Conservation (phyloP, 2,329 filamentous ascomycete genomes). For the Phaeosphaeria sp. region DNA sequence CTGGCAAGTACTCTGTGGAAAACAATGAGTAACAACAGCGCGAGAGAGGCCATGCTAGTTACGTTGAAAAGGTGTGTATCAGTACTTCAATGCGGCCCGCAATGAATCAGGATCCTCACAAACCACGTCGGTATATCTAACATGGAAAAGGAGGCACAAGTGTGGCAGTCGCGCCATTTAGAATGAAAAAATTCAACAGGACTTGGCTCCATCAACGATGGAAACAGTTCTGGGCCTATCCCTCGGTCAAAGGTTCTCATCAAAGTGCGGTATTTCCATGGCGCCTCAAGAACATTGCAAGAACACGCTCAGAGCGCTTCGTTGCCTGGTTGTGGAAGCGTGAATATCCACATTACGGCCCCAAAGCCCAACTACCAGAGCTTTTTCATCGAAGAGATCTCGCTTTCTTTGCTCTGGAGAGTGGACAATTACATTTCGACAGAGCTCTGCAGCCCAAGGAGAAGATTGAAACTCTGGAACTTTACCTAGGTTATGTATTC, state of each 20-base stretch:
- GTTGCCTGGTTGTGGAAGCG: not conserved
- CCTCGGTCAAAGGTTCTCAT: not conserved
- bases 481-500: conserved; percentile 26
- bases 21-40: not conserved
- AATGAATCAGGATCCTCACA: not conserved
- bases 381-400: conserved; percentile 23
- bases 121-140: no score
- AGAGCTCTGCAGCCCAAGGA: conserved; percentile 2
- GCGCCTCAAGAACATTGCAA: not conserved
- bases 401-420: conserved; percentile 13
- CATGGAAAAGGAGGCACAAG: no score
- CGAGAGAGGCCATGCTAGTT: not conserved
- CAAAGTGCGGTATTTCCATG: not conserved
- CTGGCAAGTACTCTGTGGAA: not conserved
- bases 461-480: conserved; percentile 20
- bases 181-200: not conserved
- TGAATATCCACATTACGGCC: conserved; percentile 17
- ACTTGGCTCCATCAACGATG: not conserved
- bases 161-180: no score
- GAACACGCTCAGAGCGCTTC: not conserved
- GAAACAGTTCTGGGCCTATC: not conserved
- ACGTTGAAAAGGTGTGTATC: not conserved
- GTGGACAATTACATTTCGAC: conserved; percentile 6
- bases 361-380: conserved; percentile 14
- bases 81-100: not conserved